Base-by-base conservation (phyloP, 352 stramenopile species). In the Globisporangium megalacanthum region DNA sequence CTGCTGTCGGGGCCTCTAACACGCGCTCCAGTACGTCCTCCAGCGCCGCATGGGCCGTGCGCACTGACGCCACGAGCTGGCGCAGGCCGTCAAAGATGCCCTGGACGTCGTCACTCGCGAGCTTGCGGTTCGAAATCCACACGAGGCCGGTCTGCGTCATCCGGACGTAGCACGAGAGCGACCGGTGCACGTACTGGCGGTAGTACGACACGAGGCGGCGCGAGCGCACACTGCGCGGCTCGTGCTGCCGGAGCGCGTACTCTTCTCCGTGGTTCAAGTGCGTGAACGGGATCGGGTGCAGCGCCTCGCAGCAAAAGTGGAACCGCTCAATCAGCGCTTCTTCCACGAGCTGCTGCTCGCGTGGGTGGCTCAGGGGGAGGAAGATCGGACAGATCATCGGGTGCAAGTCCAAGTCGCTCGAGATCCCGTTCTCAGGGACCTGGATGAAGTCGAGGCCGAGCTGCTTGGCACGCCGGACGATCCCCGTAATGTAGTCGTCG, bases 121-220 rank as follows among this genome's bases (percentile, higher is more conserved):
- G 62, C 59, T 88, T 86, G 15, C 83, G 80, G 65, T 89, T 90
- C 41, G 80, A 91, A 54, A 91, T 88, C 83, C 83, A 93, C 52
- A 93, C 72, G 47, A 93, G 61, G 0, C 83, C 80, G 0, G 73
- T 88, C 49, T 89, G 79, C 25, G 83, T 93, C 58, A 93, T 54
- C 25, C 59, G 59, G 29, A 65, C 53, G 41, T 59, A 65, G 47
- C 59, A 65, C 17, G 53, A 56, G 29, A 65, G 49, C 25, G 60
- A 48, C 4, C 60, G 47, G 35, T 65, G 60, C 53, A 65, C 60
- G 49, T 65, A 65, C 49, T 65, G 60, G 17, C 60, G 53, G 49
- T 65, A 65, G 53, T 65, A 61, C 33, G 60, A 56, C 39, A 61
- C 57, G 31, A 56, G 42, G 20, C 60, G 60, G 6, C 60, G 60